These are phyloP conservation scores for Candolleomyces aberdarensis DNA, from an alignment of 768 basidiomycete genomes.

Conservation along the genomic window DNA sequence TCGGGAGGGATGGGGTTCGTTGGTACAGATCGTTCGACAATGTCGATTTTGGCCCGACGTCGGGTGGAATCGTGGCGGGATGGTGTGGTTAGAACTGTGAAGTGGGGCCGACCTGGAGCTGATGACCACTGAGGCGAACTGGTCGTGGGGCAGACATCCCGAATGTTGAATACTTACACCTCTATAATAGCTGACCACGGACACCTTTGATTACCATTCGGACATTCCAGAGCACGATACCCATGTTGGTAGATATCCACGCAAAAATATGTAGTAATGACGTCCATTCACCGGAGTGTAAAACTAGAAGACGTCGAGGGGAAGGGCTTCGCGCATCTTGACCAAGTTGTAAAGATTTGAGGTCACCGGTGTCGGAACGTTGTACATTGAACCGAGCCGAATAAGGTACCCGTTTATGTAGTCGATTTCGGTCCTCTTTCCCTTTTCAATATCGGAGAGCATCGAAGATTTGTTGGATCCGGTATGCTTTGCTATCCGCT, in stretches of 20 bases:
- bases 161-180: too few species aligned
- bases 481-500: constrained; percentile 56
- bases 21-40: constrained; percentile 69
- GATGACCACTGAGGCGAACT: constrained; percentile 45
- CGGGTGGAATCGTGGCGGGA: constrained; percentile 66
- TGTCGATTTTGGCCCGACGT: constrained; percentile 63
- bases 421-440: constrained; percentile 71
- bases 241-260: too few species aligned
- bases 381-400: constrained; percentile 53
- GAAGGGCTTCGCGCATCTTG: constrained; percentile 53
- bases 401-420: constrained; percentile 82
- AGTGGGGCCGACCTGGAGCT: constrained; percentile 55
- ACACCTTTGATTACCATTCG: too few species aligned
- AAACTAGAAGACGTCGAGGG: constrained; percentile 46
- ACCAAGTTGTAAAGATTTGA: constrained; percentile 55
- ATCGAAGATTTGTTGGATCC: constrained; percentile 76
- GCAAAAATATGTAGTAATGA: too few species aligned
- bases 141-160: background rate
- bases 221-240: too few species aligned
- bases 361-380: constrained; percentile 57
- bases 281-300: background rate
- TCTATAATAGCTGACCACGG: too few species aligned
- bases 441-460: constrained; percentile 64
- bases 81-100: constrained; percentile 48
- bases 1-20: constrained; percentile 66